phyloP scores from a whole-genome alignment of 106 monocot species.

The Narthecium ossifragum region DNA sequence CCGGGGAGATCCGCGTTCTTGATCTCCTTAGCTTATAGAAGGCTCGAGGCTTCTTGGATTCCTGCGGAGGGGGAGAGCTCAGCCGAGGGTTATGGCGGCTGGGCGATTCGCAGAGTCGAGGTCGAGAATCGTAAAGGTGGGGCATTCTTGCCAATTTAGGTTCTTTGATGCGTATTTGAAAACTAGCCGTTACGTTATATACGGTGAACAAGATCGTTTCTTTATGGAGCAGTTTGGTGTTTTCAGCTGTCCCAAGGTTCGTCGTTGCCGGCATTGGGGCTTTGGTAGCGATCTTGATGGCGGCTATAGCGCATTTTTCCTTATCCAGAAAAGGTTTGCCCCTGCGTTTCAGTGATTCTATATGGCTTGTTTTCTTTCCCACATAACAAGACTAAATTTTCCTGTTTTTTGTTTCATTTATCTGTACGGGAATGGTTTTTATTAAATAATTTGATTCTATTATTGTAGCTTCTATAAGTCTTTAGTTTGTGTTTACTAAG shows the following conservation, averaged over 20 bases:
- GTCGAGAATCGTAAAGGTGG: conserved; percentile 10
- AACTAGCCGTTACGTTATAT: too few relatives aligned
- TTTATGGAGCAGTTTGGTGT: not conserved
- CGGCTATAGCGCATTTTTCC: conserved; percentile 18
- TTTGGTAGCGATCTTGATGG: conserved; percentile 28
- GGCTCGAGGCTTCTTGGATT: conserved; percentile 23
- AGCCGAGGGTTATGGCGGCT: conserved; percentile 39
- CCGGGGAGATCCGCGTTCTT: not conserved
- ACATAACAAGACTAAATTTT: too few relatives aligned
- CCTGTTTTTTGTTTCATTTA: too few relatives aligned
- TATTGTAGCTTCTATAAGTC: too few relatives aligned
- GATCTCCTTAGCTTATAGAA: conserved; percentile 4
- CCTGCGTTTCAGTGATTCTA: too few relatives aligned
- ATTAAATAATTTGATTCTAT: too few relatives aligned
- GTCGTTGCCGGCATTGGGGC: conserved; percentile 31
- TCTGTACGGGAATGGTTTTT: too few relatives aligned
- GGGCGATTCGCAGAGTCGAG: conserved; percentile 15
- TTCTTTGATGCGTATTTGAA: not conserved
- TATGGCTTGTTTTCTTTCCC: not conserved
- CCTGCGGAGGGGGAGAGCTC: conserved; percentile 8
- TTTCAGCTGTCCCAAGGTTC: conserved; percentile 17
- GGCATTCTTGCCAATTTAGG: not conserved
- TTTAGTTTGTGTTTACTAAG: not conserved
- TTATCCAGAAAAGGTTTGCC: conserved; percentile 18
- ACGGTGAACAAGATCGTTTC: too few relatives aligned